Conservation (phyloP, 305 asterid genomes). For the Vinca major region DNA sequence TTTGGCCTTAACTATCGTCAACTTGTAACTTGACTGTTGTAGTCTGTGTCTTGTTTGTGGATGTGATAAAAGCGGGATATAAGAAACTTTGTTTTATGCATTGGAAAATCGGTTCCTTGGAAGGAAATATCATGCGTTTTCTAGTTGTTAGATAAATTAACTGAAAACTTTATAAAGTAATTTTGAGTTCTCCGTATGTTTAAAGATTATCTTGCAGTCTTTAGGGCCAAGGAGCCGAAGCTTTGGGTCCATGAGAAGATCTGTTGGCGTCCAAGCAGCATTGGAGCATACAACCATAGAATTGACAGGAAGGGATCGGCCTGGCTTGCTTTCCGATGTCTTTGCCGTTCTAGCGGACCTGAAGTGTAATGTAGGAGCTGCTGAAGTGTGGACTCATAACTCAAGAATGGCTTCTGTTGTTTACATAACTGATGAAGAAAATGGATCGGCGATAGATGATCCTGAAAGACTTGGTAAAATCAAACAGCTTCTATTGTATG, state of each 20-base stretch:
- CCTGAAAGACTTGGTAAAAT: slow-evolving; percentile 49
- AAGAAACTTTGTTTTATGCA: too few species aligned
- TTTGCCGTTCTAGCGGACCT: slow-evolving; percentile 75
- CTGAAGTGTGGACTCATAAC: slow-evolving; percentile 95
- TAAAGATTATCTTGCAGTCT: slow-evolving; percentile 31
- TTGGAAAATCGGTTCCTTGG: not conserved
- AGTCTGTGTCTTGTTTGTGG: not conserved
- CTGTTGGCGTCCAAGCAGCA: slow-evolving; percentile 52
- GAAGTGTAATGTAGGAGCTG: slow-evolving; percentile 60
- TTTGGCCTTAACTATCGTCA: too few species aligned
- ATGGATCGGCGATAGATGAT: slow-evolving; percentile 44
- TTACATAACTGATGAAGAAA: slow-evolving; percentile 56
- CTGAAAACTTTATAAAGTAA: not conserved
- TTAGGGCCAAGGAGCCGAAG: slow-evolving; percentile 42
- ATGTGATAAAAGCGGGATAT: not conserved
- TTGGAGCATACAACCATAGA: slow-evolving; percentile 57
- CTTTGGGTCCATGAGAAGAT: slow-evolving; percentile 42
- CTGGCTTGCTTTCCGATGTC: slow-evolving; percentile 72
- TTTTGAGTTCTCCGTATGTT: not conserved
- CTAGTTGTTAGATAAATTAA: not conserved
- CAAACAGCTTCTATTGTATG: slow-evolving; percentile 50
- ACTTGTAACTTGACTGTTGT: not conserved
- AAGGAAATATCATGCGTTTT: not conserved
- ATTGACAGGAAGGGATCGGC: slow-evolving; percentile 70
- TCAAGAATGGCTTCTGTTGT: slow-evolving; percentile 82